A percentile compares a stretch with the other conserved stretches of the same genome.
Evolutionary conservation across 2,329 filamentous ascomycete species (phyloP).

Genomic region (Pseudogymnoascus destructans): DNA sequence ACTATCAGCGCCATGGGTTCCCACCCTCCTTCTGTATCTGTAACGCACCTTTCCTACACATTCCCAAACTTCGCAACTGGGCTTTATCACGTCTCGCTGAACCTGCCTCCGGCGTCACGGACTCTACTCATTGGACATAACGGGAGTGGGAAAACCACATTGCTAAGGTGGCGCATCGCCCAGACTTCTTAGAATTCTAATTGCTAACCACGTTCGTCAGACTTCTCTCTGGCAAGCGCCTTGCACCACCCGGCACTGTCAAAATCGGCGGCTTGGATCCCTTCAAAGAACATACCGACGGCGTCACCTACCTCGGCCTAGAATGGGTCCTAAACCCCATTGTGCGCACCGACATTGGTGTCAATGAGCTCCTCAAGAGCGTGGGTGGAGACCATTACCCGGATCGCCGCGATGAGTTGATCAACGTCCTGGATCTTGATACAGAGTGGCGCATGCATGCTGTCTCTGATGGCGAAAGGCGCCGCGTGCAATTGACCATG

Average conservation of each 20-base stretch:
- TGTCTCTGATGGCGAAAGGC: conserved; percentile 81
- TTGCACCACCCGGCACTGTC: conserved; percentile 66
- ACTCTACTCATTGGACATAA: conserved; percentile 93
- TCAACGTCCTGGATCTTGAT: conserved; percentile 84
- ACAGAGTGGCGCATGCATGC: conserved; percentile 89
- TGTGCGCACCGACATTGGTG: conserved; percentile 87
- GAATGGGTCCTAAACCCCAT: conserved; percentile 98
- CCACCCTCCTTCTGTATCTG: conserved; percentile 40
- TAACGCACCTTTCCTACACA: conserved; percentile 68
- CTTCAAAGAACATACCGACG: conserved; percentile 79
- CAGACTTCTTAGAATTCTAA: conserved; percentile 26
- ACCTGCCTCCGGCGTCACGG: conserved; percentile 69
- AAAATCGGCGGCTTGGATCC: conserved; percentile 74
- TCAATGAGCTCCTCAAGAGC: conserved; percentile 68
- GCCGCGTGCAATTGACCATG: conserved; percentile 92
- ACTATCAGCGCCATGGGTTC: neutral
- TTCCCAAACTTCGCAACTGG: conserved; percentile 81
- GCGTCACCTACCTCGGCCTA: conserved; percentile 90
- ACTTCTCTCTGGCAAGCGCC: conserved; percentile 85
- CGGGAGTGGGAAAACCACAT: conserved; percentile 91
- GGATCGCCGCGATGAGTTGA: conserved; percentile 71
- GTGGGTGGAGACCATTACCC: conserved; percentile 80
- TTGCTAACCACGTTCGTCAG: conserved; percentile 11
- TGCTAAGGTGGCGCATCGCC: conserved; percentile 42
- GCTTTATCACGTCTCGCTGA: conserved; percentile 57